These are phyloP conservation scores for Pelargonium australe DNA, from an alignment of 441 rosid genomes.

Conservation along the genomic window DNA sequence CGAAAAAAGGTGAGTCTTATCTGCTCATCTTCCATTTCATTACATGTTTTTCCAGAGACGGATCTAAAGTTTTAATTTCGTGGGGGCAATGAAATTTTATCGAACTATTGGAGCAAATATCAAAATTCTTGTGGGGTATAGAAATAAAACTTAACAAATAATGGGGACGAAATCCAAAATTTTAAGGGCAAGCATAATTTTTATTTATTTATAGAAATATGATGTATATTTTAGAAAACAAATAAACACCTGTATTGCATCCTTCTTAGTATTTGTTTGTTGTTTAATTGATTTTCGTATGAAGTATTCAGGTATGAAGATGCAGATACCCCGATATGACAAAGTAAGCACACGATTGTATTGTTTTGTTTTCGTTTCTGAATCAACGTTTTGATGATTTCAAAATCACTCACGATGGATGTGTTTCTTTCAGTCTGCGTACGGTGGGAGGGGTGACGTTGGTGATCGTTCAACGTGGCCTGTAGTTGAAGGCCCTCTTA, in stretches of 20 bases:
- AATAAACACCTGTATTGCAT: too few species aligned
- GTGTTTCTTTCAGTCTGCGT: slow-evolving; percentile 66
- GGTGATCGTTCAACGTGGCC: slow-evolving; percentile 78
- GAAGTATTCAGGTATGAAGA: slow-evolving; percentile 4
- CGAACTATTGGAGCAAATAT: too few species aligned
- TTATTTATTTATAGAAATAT: too few species aligned
- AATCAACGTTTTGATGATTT: background rate
- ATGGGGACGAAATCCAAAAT: too few species aligned
- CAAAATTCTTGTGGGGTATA: too few species aligned
- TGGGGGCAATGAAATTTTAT: too few species aligned
- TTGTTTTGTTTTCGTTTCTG: slow-evolving; percentile 9
- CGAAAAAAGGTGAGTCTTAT: background rate
- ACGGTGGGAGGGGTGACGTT: slow-evolving; percentile 83
- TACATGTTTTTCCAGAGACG: background rate
- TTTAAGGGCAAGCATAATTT: too few species aligned
- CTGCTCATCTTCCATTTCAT: background rate
- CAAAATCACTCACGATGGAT: slow-evolving; percentile 13
- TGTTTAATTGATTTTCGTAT: background rate
- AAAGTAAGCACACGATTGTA: slow-evolving; percentile 18
- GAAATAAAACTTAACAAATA: too few species aligned
- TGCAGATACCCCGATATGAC: slow-evolving; percentile 7
- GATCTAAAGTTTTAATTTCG: too few species aligned
- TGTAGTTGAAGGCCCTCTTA: slow-evolving; percentile 82
- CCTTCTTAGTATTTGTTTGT: background rate
- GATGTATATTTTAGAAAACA: too few species aligned